Evolutionary conservation across 805 yeast species (phyloP).

Genomic region (Teunomyces funiuensis): DNA sequence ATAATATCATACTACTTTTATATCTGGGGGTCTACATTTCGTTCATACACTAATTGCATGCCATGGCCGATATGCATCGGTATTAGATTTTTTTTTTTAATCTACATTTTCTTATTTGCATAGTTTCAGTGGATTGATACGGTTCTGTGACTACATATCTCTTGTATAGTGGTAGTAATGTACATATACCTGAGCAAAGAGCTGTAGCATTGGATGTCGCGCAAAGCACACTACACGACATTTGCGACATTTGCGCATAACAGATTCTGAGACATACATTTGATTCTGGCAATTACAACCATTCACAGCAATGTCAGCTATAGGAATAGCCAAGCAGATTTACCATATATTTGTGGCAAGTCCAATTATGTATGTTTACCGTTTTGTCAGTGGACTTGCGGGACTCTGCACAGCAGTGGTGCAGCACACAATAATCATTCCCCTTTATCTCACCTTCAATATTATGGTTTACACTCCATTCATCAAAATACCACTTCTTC

Average conservation of each 20-base stretch:
- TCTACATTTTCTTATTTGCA: no score
- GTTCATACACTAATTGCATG: slow-evolving; percentile 1
- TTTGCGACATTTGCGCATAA: neutral
- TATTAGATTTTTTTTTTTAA: neutral
- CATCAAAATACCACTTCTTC: slow-evolving; percentile 11
- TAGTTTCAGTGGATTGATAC: no score
- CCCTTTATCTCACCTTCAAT: slow-evolving; percentile 8
- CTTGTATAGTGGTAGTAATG: neutral
- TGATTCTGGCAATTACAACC: no score
- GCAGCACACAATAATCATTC: slow-evolving; percentile 8
- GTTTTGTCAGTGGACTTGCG: neutral
- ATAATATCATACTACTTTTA: neutral
- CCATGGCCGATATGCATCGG: neutral
- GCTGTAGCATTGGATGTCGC: neutral
- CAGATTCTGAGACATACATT: no score
- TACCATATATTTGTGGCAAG: neutral
- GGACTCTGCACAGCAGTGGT: neutral
- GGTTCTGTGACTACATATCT: neutral
- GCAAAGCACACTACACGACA: neutral
- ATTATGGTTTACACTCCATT: slow-evolving; percentile 13
- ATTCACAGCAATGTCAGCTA: no score
- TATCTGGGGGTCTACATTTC: neutral
- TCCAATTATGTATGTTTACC: neutral
- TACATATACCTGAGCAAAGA: neutral
- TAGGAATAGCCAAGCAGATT: neutral